These are phyloP conservation scores for Plasmopara muralis DNA, from an alignment of 352 stramenopile species.

Conservation along the genomic window DNA sequence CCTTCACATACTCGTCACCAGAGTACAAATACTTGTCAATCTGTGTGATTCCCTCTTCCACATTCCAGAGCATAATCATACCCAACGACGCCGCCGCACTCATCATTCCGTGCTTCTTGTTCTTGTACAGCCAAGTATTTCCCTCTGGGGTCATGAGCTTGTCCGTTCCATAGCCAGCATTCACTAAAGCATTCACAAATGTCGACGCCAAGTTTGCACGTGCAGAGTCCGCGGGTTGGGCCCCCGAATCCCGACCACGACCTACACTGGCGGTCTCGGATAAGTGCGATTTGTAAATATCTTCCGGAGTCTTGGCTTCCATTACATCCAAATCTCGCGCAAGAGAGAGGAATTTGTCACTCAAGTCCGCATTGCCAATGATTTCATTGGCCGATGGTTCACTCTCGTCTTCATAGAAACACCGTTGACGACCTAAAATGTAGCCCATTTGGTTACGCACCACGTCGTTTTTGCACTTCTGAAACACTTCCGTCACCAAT, in stretches of 20 bases:
- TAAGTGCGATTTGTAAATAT: conserved; percentile 99
- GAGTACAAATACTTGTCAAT: conserved; percentile 99
- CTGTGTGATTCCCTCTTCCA: conserved; percentile 98
- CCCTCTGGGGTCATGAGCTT: conserved; percentile 92
- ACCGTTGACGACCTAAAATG: conserved; percentile 92
- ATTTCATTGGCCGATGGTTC: conserved; percentile 88
- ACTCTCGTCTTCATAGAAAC: conserved; percentile 93
- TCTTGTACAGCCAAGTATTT: conserved; percentile 99
- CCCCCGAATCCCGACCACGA: conserved; percentile 54
- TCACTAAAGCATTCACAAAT: conserved; percentile 99
- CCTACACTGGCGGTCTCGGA: conserved; percentile 91
- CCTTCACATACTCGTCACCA: conserved; percentile 97
- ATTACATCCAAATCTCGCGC: conserved; percentile 96
- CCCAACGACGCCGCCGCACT: conserved; percentile 95
- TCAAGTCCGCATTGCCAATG: conserved; percentile 96
- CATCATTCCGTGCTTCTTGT: conserved; percentile 99
- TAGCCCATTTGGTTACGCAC: conserved; percentile 92
- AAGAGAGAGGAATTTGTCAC: conserved; percentile 94
- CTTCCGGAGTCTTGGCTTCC: conserved; percentile 94
- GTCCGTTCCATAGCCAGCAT: conserved; percentile 97
- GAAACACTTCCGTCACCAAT: conserved; percentile 70
- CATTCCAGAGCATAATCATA: conserved; percentile 99
- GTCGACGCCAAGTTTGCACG: conserved; percentile 98
- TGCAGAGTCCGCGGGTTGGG: conserved; percentile 92
- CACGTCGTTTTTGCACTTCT: conserved; percentile 59